Percentiles rank a stretch among this genome's conserved stretches.
phyloP scores from a whole-genome alignment of 1,139 yeast genomes.

The Kodamaea alishanica region DNA sequence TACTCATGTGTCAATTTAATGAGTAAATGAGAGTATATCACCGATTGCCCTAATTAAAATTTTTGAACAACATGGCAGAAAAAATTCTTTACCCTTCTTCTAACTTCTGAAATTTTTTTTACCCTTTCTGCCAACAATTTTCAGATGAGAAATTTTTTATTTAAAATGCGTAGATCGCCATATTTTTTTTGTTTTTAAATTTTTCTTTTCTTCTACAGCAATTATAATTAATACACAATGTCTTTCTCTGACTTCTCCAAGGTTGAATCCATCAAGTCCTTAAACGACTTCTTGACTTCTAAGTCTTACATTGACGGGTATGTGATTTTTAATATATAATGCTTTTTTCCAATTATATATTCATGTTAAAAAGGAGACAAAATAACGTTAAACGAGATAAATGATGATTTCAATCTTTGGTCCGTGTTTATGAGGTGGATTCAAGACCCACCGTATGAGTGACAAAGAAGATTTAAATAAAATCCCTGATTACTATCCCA shows the following conservation, averaged over 20 bases:
- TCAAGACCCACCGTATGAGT: constrained; percentile 94
- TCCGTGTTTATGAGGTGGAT: constrained; percentile 96
- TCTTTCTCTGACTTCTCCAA: constrained; percentile 78
- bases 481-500: constrained; percentile 27
- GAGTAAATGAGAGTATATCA: constrained; percentile 4
- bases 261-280: constrained; percentile 76
- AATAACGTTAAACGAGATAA: constrained; percentile 5
- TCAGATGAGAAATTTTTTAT: no score
- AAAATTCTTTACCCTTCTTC: constrained; percentile 1
- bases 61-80: constrained; percentile 8
- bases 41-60: constrained; percentile 7
- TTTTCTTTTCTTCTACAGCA: constrained; percentile 7
- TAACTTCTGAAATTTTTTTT: constrained; percentile 6
- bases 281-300: constrained; percentile 84
- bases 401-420: constrained; percentile 80
- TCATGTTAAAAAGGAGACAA: neutral
- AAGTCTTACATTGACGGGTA: constrained; percentile 95
- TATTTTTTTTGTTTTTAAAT: neutral
- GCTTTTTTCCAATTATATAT: neutral
- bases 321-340: constrained; percentile 29
- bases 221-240: constrained; percentile 35
- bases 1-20: no score
- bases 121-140: no score
- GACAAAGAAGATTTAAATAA: constrained; percentile 57
- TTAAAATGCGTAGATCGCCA: no score